Base-by-base conservation (phyloP, 1,139 yeast genomes). In the Pneumocystis sp. region DNA sequence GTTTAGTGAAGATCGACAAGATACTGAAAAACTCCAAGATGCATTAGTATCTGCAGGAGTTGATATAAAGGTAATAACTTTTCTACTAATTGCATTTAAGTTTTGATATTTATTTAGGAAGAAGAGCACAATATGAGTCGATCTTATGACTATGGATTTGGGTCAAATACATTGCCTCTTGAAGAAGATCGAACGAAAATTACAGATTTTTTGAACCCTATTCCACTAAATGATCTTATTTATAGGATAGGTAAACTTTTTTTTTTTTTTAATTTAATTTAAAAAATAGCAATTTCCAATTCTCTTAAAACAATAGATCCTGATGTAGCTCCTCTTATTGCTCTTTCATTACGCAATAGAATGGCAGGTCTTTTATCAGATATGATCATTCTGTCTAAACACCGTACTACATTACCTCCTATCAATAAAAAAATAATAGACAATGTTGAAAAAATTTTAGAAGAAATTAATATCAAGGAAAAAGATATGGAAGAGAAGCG, bases 321-420 rank as follows among this genome's bases (percentile, higher is more conserved):
- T 8, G 57, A 50, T 25, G 31, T 50, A 25, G 57, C 34, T 12
- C 57, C 57, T 62, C 56, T 63, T 61, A 61, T 63, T 45, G 63
- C 64, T 15, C 61, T 66, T 19, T 62, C 67, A 21, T 50, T 63
- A 56, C 63, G 62, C n/a, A 64, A 65, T 31, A 64, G 66, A 25
- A 50, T 65, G 21, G 62, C 65, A 3, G 57, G 60, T 17, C 61
- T 65, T 31, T 42, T 65, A 17, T 40, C 61, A 6, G 62, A 61
- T n/a, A 65, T 65, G 66, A 42, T 63, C 15, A 63, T 65, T 59
- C 63, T 65, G 7, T 59, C 66, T 17, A 63, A 60, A 59, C 66
- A 65, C 39, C 60, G 66, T 17, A 57, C 63, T 35, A 65, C 66
- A 10, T 63, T 65, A 12, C 66, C 65, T 31, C 66, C 66, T 29